Conservation (phyloP, 306 rosid genomes). For the Cucurbita argyrosperma region DNA sequence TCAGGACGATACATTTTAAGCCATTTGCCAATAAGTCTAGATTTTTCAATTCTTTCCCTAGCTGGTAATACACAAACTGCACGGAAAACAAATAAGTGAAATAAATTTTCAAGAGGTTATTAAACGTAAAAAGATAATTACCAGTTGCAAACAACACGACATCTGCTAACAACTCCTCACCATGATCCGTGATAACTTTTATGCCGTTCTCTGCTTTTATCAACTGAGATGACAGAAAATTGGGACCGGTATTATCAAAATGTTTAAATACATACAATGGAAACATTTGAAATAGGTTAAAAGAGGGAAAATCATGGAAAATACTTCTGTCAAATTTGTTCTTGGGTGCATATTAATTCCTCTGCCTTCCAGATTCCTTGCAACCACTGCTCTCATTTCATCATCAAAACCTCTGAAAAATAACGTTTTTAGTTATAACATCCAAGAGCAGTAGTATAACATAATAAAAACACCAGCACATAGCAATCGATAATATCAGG, state of each 20-base stretch:
- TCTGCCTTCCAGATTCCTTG: conserved; percentile 89
- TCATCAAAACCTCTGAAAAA: conserved; percentile 84
- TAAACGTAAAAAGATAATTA: conserved; percentile 16
- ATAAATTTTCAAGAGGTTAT: neutral
- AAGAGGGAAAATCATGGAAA: neutral
- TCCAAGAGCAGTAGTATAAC: neutral
- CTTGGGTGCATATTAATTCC: conserved; percentile 77
- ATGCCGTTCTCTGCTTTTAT: conserved; percentile 66
- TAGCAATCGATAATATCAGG: neutral
- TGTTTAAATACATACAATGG: conserved; percentile 3
- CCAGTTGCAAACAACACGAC: conserved; percentile 92
- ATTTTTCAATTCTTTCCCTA: neutral
- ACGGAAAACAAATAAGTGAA: neutral
- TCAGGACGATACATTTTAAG: neutral
- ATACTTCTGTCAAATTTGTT: conserved; percentile 62
- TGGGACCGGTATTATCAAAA: neutral
- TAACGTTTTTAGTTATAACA: conserved; percentile 2
- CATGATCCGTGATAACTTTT: conserved; percentile 79
- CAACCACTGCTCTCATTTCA: conserved; percentile 92
- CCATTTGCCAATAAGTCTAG: neutral
- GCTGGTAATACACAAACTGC: neutral
- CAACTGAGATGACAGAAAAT: conserved; percentile 33
- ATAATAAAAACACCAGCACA: neutral
- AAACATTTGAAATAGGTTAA: neutral
- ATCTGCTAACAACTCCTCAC: conserved; percentile 79